These are phyloP conservation scores for Arthrobotrys sphaeroides DNA, from an alignment of 2,329 filamentous ascomycete genomes.

Conservation along the genomic window DNA sequence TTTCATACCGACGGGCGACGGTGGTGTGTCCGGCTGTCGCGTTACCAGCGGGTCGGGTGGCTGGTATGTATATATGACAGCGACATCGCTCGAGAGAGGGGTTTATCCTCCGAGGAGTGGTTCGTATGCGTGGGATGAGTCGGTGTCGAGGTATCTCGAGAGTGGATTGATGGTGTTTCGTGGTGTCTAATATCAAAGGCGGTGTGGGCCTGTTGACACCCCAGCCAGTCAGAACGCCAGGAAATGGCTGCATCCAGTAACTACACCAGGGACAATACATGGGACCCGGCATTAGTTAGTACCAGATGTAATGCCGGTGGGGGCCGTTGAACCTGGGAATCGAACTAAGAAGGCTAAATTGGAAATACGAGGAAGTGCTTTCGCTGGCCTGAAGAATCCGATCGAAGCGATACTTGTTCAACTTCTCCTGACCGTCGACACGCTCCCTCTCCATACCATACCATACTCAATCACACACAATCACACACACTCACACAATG, in stretches of 20 bases:
- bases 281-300: too few relatives aligned
- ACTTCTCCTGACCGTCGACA: neutral
- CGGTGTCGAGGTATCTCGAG: neutral
- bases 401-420: neutral
- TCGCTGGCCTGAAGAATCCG: neutral
- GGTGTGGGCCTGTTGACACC: neutral
- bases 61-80: slow-evolving; percentile 5
- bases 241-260: neutral
- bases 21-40: slow-evolving; percentile 34
- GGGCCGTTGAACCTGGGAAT: neutral
- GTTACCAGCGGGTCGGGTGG: slow-evolving; percentile 32
- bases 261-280: neutral
- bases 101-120: neutral
- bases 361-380: neutral
- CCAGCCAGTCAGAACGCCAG: neutral
- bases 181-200: neutral
- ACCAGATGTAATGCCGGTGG: too few relatives aligned
- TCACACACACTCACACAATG: slow-evolving; percentile 20
- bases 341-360: slow-evolving; percentile 1
- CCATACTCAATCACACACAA: neutral
- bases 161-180: neutral
- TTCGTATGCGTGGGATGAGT: neutral
- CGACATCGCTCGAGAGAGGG: neutral
- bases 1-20: slow-evolving; percentile 38
- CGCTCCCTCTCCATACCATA: neutral